Evolutionary conservation across 371 early-diverging fungal species (phyloP).

Genomic region (Haplosporangium sp.): DNA sequence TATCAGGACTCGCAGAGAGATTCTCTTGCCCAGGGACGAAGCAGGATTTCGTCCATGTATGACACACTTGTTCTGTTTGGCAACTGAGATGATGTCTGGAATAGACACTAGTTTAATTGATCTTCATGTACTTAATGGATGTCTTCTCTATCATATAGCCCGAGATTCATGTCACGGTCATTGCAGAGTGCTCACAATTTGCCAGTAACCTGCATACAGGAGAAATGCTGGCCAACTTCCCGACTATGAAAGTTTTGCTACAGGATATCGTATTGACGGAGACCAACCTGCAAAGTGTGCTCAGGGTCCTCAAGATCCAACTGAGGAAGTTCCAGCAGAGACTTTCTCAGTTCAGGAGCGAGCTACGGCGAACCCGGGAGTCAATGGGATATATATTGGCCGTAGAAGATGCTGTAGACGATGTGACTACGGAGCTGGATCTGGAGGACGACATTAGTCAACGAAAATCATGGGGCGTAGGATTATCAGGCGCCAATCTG

Average conservation of each 20-base stretch:
- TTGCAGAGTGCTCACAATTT: slow-evolving; percentile 79
- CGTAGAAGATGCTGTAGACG: slow-evolving; percentile 59
- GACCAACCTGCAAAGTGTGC: slow-evolving; percentile 59
- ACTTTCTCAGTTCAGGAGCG: slow-evolving; percentile 66
- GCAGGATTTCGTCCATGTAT: slow-evolving; percentile 44
- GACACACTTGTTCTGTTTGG: background rate
- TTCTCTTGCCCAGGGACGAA: slow-evolving; percentile 47
- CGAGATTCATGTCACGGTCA: slow-evolving; percentile 75
- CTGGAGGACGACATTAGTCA: slow-evolving; percentile 46
- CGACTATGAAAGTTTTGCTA: slow-evolving; percentile 74
- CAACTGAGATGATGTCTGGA: background rate
- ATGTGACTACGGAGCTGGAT: slow-evolving; percentile 48
- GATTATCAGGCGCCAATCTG: slow-evolving; percentile 66
- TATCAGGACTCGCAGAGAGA: slow-evolving; percentile 41
- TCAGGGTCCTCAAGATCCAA: slow-evolving; percentile 63
- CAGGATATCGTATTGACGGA: slow-evolving; percentile 69
- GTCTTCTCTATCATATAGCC: slow-evolving; percentile 57
- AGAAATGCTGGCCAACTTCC: slow-evolving; percentile 67
- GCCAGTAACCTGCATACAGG: slow-evolving; percentile 70
- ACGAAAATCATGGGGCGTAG: slow-evolving; percentile 70
- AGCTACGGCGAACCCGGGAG: slow-evolving; percentile 54
- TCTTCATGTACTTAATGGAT: too few relatives aligned
- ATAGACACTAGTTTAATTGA: too few relatives aligned
- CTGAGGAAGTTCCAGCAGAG: slow-evolving; percentile 70
- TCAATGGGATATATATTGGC: slow-evolving; percentile 64